phyloP scores from a whole-genome alignment of 192 early-diverging fungal genomes.

The Martensiomyces pterosporus region DNA sequence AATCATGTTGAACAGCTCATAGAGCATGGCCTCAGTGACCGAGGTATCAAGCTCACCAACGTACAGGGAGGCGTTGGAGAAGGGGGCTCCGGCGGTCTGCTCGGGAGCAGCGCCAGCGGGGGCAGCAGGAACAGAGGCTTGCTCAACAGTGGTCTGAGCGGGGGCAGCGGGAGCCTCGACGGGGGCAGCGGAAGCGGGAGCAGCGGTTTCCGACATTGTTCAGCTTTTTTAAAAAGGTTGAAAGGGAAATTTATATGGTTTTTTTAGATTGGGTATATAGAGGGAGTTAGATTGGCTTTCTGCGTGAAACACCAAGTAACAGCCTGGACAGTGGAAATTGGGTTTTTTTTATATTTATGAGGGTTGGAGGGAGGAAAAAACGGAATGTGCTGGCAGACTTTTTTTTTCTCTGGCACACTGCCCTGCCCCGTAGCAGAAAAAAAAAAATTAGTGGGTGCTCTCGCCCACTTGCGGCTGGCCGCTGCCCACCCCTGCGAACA shows the following conservation, averaged over 20 bases:
- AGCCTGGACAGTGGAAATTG: constrained; percentile 18
- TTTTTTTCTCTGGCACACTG: too few relatives aligned
- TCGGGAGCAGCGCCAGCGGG: constrained; percentile 6
- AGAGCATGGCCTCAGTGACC: constrained; percentile 96
- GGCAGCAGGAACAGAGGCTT: constrained; percentile 51
- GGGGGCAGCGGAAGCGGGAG: constrained; percentile 32
- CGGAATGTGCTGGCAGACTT: too few relatives aligned
- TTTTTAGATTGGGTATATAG: constrained; percentile 27
- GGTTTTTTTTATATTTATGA: constrained; percentile 27
- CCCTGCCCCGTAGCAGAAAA: too few relatives aligned
- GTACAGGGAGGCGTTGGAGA: constrained; percentile 79
- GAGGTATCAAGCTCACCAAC: constrained; percentile 96
- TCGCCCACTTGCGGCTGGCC: too few relatives aligned
- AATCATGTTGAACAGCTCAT: constrained; percentile 94
- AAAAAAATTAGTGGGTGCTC: too few relatives aligned
- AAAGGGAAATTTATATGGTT: constrained; percentile 27
- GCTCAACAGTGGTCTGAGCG: constrained; percentile 48
- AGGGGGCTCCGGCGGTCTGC: constrained; percentile 28
- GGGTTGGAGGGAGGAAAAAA: too few relatives aligned
- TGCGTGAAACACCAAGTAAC: constrained; percentile 32
- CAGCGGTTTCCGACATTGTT: constrained; percentile 44
- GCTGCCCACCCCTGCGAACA: too few relatives aligned
- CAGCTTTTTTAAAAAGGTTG: constrained; percentile 6
- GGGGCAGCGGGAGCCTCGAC: constrained; percentile 46
- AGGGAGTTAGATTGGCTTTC: constrained; percentile 39